phyloP scores from a whole-genome alignment of 1,284 basidiomycete genomes.

The Ceratobasidium sp. region DNA sequence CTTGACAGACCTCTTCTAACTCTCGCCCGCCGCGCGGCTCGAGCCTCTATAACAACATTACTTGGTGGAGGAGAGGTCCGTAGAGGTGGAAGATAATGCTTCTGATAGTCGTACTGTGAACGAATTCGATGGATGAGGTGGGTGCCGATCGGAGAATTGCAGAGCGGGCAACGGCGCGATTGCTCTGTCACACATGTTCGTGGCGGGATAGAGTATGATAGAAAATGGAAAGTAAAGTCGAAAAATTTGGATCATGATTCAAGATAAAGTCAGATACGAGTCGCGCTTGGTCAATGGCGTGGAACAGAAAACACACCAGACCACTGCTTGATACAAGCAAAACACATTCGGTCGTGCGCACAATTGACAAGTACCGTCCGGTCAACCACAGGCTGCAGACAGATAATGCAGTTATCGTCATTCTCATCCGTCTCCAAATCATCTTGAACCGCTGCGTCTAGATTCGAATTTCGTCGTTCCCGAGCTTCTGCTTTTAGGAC shows the following conservation, averaged over 20 bases:
- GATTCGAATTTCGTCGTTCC: background rate
- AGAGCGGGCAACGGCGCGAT: conserved; percentile 74
- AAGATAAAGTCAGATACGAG: conserved; percentile 58
- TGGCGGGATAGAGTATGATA: background rate
- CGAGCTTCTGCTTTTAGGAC: conserved; percentile 31
- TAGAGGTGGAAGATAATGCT: conserved; percentile 80
- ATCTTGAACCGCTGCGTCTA: background rate
- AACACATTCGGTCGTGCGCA: conserved; percentile 87
- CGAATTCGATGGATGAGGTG: conserved; percentile 85
- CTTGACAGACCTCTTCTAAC: conserved; percentile 9
- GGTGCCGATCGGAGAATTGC: conserved; percentile 77
- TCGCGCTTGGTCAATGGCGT: conserved; percentile 13
- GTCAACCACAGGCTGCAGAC: conserved; percentile 80
- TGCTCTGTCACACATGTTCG: conserved; percentile 13
- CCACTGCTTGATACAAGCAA: conserved; percentile 88
- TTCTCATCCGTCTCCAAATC: conserved; percentile 48
- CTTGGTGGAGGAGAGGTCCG: conserved; percentile 63
- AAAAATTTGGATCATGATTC: conserved; percentile 65
- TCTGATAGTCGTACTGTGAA: conserved; percentile 81
- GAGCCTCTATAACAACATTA: conserved; percentile 12
- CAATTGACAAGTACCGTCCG: conserved; percentile 82
- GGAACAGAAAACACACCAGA: conserved; percentile 65
- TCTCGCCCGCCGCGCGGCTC: conserved; percentile 6
- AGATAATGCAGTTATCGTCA: conserved; percentile 73
- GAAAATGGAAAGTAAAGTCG: conserved; percentile 50